Base-by-base conservation (phyloP, 805 yeast genomes). In the Candida coleopterorum region DNA sequence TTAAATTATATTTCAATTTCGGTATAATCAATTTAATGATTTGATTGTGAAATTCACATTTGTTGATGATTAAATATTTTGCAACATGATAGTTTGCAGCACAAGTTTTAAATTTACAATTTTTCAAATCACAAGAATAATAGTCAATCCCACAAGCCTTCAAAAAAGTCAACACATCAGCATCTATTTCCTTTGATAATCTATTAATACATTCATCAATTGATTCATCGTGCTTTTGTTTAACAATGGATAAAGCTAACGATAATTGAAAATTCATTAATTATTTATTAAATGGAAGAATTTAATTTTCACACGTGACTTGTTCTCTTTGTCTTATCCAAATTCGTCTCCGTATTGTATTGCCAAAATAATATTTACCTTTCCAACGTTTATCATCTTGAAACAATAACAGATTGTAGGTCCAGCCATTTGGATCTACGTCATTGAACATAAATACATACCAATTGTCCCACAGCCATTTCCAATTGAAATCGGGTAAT, bases 351-450 rank as follows among this genome's bases (percentile, higher is more conserved):
- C 95, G 58, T 2, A 81, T 85, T 52, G 76, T 72, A 40, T 79
- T 72, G 2, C 83, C 81, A 41, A 73, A 61, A 44, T 67, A 64
- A 32, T 70, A 65, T 48, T 72, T 75, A 3, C 85, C 85, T 47
- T 77, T 75, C 95, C 95, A 85, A 28, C 50, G 45, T 18, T 46
- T 47, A 41, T 45, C 48, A 15, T 73, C 59, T 8, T 61, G 54
- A 48, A 72, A 72, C 41, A 79, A 73, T 17, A 68, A 46, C 58
- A 74, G 62, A 39, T 83, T 68, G 50, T 85, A 85, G 22, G 70
- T 53, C 95, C 95, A 85, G n/a, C 95, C 95, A 49, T 81, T 84
- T 48, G 83, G 89, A 54, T 85, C 95, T 15, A 77, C 82, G 49
- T 83, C 87, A 27, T 64, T 60, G 29, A 67, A 55, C 90, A 85